A percentile compares a stretch with the other conserved stretches of the same genome.
These are phyloP conservation scores for Podospora bellae-mahoneyi DNA, from an alignment of 495 filamentous ascomycete genomes.

Conservation along the genomic window DNA sequence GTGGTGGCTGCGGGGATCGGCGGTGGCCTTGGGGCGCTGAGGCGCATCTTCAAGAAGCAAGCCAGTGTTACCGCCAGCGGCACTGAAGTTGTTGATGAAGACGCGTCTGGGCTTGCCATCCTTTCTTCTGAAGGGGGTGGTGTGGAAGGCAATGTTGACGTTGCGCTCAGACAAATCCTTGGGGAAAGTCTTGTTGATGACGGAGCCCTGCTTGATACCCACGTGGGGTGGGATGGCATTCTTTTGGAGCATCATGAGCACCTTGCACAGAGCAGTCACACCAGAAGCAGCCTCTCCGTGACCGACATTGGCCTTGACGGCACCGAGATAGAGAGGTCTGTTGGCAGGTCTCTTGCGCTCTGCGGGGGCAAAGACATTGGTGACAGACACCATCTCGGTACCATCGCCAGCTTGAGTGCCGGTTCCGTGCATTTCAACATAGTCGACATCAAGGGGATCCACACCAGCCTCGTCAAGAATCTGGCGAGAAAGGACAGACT, in stretches of 20 bases:
- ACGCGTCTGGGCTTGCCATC: slow-evolving; percentile 57
- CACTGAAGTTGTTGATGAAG: slow-evolving; percentile 70
- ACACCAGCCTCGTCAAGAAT: slow-evolving; percentile 67
- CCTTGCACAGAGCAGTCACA: slow-evolving; percentile 76
- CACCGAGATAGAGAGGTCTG: slow-evolving; percentile 74
- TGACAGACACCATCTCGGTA: slow-evolving; percentile 74
- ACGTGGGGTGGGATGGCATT: slow-evolving; percentile 80
- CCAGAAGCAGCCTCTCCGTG: slow-evolving; percentile 90
- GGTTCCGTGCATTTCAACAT: slow-evolving; percentile 89
- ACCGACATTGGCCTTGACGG: slow-evolving; percentile 85
- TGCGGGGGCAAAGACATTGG: slow-evolving; percentile 74
- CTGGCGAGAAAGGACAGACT: slow-evolving; percentile 64
- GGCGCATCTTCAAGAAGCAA: slow-evolving; percentile 59
- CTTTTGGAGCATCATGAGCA: slow-evolving; percentile 82
- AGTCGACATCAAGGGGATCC: slow-evolving; percentile 70
- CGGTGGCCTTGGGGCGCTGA: slow-evolving; percentile 25
- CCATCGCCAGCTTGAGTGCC: slow-evolving; percentile 81
- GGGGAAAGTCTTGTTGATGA: slow-evolving; percentile 77
- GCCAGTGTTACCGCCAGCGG: slow-evolving; percentile 65
- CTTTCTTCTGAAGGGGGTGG: slow-evolving; percentile 62
- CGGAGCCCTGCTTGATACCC: slow-evolving; percentile 71
- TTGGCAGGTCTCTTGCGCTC: slow-evolving; percentile 60
- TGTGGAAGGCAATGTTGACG: slow-evolving; percentile 60
- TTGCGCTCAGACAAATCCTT: slow-evolving; percentile 69
- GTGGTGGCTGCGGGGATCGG: slow-evolving; percentile 52